Evolutionary conservation across 768 basidiomycete genomes (phyloP), one percentile per base, ranked within the genome.

Genomic region (Pleurotus sapidus): DNA sequence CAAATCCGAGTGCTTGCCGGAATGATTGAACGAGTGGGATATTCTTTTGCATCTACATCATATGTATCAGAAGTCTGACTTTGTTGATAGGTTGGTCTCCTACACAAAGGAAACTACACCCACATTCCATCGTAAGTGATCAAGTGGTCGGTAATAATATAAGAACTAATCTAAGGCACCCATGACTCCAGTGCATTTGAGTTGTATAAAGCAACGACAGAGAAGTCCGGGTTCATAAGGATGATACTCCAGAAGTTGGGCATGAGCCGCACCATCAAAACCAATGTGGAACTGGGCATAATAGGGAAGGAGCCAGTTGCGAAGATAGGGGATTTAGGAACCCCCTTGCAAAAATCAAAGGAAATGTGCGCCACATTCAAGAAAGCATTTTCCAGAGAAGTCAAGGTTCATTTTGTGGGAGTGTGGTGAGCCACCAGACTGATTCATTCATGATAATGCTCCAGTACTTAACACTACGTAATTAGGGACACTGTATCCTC

Each of bases 401-500:
- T 77, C 37, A 65, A 62, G 24, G 70, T 78, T 2, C 77, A 80
- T 63, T 80, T 80, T 49, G 65, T 79, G 5, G 78, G 78, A 2
- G 73, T 68, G 18, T 80, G 78, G 79, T 78, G 50, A 27, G 27
- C n/a, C n/a, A n/a, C 8, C 17, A 62, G 39, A 11, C 17, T 9
- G 5, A 18, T 48, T 5, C 48, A 12, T 6, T 34, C 8, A 49
- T 49, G 15, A 34, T n/a, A n/a, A 27, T 27, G 27, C 8, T 27
- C 27, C 6, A 5, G 27, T 27, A 27, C 27, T 27, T 27, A 27
- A 27, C 27, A 27, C 27, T 27, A 7, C 8, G 27, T 27, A 27
- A 27, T 3, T 46, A 79, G 78, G 78, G 79, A 80, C 27, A 78
- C 77, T 1, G 79, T 80, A 5, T 78, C 79, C 3, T 77, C 78